Evolutionary conservation across 1,284 basidiomycete genomes (phyloP).

Genomic region (Trichosporon sp.): DNA sequence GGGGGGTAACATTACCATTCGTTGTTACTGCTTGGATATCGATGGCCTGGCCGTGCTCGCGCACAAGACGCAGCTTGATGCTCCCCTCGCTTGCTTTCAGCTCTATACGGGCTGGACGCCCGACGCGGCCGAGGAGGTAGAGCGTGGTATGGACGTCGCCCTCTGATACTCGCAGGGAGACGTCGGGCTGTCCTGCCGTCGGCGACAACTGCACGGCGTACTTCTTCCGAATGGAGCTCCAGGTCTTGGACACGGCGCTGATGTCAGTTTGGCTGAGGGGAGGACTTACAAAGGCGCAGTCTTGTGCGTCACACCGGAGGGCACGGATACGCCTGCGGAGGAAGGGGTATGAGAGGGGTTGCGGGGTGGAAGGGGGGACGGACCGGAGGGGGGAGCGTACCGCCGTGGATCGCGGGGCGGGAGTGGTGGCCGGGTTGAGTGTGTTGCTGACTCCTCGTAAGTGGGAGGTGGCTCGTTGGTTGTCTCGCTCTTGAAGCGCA

Average conservation of each 20-base stretch:
- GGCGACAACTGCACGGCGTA: neutral
- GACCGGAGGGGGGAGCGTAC: neutral
- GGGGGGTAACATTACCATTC: neutral
- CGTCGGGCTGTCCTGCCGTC: neutral
- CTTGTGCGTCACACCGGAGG: neutral
- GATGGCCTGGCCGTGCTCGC: neutral
- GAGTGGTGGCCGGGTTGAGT: neutral
- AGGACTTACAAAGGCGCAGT: neutral
- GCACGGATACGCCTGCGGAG: neutral
- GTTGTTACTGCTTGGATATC: neutral
- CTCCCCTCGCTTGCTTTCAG: neutral
- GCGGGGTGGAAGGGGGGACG: neutral
- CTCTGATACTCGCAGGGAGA: neutral
- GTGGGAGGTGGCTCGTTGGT: neutral
- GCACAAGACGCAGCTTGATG: neutral
- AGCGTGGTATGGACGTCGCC: slow-evolving; percentile 1
- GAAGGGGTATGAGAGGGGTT: neutral
- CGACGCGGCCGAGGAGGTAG: neutral
- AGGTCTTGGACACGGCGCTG: neutral
- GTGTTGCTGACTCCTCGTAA: neutral
- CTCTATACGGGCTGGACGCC: neutral
- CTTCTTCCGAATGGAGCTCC: neutral
- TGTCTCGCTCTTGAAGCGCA: neutral
- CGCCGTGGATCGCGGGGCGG: neutral
- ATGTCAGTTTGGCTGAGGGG: no score